phyloP scores from a whole-genome alignment of 257 asterid genomes.

The Paulownia fortunei region DNA sequence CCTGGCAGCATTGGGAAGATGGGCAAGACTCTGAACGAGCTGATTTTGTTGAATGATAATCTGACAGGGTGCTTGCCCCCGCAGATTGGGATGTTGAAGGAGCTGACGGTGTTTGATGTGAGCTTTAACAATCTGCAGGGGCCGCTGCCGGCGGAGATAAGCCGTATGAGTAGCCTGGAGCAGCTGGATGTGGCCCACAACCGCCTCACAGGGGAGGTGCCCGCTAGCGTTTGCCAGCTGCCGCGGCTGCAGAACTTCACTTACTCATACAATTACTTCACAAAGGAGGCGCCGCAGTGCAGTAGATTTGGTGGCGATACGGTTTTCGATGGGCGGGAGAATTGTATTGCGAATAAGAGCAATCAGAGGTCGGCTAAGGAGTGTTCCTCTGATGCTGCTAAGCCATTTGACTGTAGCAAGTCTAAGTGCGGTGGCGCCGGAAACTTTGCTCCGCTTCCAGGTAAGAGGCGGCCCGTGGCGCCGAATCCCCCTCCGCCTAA shows the following conservation, averaged over 20 bases:
- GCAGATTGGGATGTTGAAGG: constrained; percentile 50
- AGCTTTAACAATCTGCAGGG: constrained; percentile 55
- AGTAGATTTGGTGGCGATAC: constrained; percentile 36
- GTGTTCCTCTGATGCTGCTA: constrained; percentile 75
- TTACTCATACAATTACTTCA: constrained; percentile 54
- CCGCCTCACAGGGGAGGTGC: constrained; percentile 50
- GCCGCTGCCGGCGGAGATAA: constrained; percentile 48
- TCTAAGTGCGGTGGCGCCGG: constrained; percentile 47
- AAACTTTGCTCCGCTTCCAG: constrained; percentile 3
- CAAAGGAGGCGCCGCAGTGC: constrained; percentile 55
- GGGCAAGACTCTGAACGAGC: constrained; percentile 57
- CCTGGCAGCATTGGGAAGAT: constrained; percentile 60
- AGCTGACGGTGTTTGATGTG: constrained; percentile 60
- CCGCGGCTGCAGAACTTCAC: constrained; percentile 60
- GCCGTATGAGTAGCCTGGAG: constrained; percentile 53
- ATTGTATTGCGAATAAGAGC: constrained; percentile 70
- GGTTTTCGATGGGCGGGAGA: constrained; percentile 58
- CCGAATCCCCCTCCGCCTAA: constrained; percentile 37
- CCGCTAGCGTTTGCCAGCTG: constrained; percentile 52
- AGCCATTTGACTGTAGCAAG: constrained; percentile 78
- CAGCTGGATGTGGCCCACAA: constrained; percentile 59
- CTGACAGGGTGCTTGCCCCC: constrained; percentile 62
- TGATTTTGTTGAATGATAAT: constrained; percentile 56
- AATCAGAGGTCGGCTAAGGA: constrained; percentile 68
- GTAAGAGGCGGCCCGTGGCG: constrained; percentile 5